These are phyloP conservation scores for Termitomyces sp. DNA, from an alignment of 768 basidiomycete species.

Conservation along the genomic window DNA sequence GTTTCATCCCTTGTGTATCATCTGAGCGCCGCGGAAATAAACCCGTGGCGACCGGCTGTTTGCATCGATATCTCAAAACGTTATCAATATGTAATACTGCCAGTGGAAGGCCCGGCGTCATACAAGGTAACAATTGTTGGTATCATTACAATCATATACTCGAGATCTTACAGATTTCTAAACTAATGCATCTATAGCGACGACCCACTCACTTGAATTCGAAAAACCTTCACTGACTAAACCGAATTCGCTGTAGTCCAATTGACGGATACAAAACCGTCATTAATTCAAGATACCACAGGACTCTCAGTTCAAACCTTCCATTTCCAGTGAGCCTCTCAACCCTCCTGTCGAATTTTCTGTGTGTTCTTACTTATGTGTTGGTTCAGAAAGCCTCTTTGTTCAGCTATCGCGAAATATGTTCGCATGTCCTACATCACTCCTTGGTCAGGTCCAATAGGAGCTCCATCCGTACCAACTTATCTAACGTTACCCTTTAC, in stretches of 20 bases:
- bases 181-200: neutral
- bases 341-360: neutral
- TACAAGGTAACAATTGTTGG: too few relatives aligned
- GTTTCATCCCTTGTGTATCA: too few relatives aligned
- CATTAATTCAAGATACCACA: neutral
- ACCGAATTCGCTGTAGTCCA: neutral
- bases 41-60: too few relatives aligned
- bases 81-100: too few relatives aligned
- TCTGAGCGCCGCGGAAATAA: too few relatives aligned
- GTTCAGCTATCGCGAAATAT: neutral
- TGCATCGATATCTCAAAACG: too few relatives aligned
- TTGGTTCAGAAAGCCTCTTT: neutral
- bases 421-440: slow-evolving; percentile 1
- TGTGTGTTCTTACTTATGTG: neutral
- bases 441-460: neutral
- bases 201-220: neutral
- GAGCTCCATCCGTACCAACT: neutral
- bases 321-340: neutral
- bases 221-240: neutral
- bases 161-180: too few relatives aligned
- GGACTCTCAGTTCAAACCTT: neutral
- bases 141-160: too few relatives aligned
- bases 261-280: neutral
- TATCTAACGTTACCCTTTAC: too few relatives aligned
- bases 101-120: too few relatives aligned